Base-by-base conservation (phyloP, 1,139 yeast species). In the Candida sanyaensis region DNA sequence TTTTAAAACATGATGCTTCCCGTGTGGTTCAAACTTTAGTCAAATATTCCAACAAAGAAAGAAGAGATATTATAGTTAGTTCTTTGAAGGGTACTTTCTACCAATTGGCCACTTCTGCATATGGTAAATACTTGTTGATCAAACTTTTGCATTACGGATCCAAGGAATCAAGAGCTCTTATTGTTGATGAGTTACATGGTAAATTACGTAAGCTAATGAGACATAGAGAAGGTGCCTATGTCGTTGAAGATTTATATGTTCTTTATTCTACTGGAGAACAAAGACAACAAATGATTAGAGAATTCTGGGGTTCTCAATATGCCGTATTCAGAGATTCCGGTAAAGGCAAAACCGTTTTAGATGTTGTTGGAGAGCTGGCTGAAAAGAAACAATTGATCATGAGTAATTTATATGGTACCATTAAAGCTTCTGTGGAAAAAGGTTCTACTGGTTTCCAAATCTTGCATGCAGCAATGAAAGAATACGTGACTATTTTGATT, bases 191-290 rank as follows among this genome's bases (percentile, higher is more conserved):
- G 69, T 77, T 93, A 54, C 96, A 91, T 62, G 98, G 98, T 46
- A 86, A 86, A 60, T 81, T 90, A 59, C 78, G 97, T 65, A 92
- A 90, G 68, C 77, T 93, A 55, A 91, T 93, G 95, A 85, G 96
- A 76, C 98, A 93, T 69, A 86, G 87, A 71, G 98, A 93, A 76
- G 99, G 98, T 70, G 98, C 98, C n/a, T 91, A 93, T 62, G 98
- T 93, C 37, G 92, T 92, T 55, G 98, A 93, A 71, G 99, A 93
- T 75, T 78, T 91, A 59, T 93, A 78, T 65, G 89, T 91, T 28
- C 82, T 91, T 55, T 93, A 92, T 66, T 82, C 97, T 5, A 83
- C 91, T 28, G 80, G 86, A 39, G 89, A 85, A 53, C 98, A 93
- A 69, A 88, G 83, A 67, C 81, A 83, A 47, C 97, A 90, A 69